Conservation (phyloP, 169 alveolate species). For the Plasmodium adleri region DNA sequence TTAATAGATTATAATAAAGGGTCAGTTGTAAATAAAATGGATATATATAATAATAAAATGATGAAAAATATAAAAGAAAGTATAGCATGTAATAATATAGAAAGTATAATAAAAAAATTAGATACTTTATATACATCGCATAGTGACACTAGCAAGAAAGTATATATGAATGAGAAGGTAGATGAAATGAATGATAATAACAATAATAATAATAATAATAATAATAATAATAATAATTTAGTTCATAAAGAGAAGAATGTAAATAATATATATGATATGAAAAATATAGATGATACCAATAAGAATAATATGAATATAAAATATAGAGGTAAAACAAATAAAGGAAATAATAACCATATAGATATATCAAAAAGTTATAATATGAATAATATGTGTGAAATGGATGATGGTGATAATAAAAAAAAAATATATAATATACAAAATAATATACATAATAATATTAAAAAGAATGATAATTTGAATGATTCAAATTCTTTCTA, state of each 20-base stretch:
- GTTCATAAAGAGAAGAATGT: too few relatives aligned
- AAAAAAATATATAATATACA: too few relatives aligned
- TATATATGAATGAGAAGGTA: background rate
- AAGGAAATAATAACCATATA: too few relatives aligned
- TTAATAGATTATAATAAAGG: constrained; percentile 36
- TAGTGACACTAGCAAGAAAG: background rate
- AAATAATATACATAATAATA: too few relatives aligned
- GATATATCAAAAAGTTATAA: too few relatives aligned
- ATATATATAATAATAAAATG: background rate
- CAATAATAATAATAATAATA: too few relatives aligned
- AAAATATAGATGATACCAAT: too few relatives aligned
- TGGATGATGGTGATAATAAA: background rate
- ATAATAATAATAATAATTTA: too few relatives aligned
- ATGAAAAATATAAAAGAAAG: constrained; percentile 65
- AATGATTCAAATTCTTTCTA: constrained; percentile 2
- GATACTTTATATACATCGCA: constrained; percentile 20
- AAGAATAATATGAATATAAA: too few relatives aligned
- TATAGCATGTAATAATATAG: constrained; percentile 2
- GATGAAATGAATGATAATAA: background rate
- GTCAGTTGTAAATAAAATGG: background rate
- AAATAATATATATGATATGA: too few relatives aligned
- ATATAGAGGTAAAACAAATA: too few relatives aligned
- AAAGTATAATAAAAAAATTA: background rate
- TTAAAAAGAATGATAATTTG: background rate
- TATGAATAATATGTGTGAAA: too few relatives aligned